phyloP scores from a whole-genome alignment of 148 eudicot species.

The Euryodendron excelsum region DNA sequence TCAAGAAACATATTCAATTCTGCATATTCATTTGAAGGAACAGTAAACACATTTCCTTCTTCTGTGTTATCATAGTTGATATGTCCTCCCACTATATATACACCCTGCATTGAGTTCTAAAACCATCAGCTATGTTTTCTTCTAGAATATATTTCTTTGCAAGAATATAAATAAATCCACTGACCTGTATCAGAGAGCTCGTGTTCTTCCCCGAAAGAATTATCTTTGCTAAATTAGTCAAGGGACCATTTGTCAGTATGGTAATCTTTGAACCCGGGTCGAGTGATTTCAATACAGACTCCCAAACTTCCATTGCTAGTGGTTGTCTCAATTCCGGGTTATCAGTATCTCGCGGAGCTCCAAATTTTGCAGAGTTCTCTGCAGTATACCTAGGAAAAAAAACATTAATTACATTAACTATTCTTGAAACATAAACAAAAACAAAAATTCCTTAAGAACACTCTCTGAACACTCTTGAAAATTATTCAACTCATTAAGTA shows the following conservation, averaged over 20 bases:
- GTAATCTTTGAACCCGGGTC: constrained; percentile 45
- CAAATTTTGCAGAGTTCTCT: constrained; percentile 56
- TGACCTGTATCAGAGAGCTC: constrained; percentile 61
- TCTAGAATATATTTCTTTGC: too few species aligned
- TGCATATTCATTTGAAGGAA: constrained; percentile 59
- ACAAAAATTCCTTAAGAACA: too few species aligned
- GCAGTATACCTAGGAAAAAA: constrained; percentile 87
- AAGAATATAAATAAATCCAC: not conserved
- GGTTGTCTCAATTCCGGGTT: constrained; percentile 74
- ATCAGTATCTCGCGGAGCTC: constrained; percentile 74
- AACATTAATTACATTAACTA: too few species aligned
- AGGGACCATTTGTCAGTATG: constrained; percentile 74
- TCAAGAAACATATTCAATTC: constrained; percentile 86
- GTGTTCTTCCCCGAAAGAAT: constrained; percentile 46
- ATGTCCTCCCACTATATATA: constrained; percentile 67
- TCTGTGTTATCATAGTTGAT: constrained; percentile 31
- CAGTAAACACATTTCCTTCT: constrained; percentile 52
- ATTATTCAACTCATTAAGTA: constrained; percentile 3
- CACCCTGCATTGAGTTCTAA: constrained; percentile 48
- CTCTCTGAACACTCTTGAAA: too few species aligned
- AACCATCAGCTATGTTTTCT: not conserved
- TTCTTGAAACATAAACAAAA: not conserved
- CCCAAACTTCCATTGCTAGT: constrained; percentile 67
- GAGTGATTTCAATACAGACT: constrained; percentile 43
- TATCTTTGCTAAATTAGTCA: constrained; percentile 70